Percentiles rank a stretch among this genome's conserved stretches.
Evolutionary conservation across 306 rosid genomes (phyloP).

Genomic region (Gastrolobium villosum): DNA sequence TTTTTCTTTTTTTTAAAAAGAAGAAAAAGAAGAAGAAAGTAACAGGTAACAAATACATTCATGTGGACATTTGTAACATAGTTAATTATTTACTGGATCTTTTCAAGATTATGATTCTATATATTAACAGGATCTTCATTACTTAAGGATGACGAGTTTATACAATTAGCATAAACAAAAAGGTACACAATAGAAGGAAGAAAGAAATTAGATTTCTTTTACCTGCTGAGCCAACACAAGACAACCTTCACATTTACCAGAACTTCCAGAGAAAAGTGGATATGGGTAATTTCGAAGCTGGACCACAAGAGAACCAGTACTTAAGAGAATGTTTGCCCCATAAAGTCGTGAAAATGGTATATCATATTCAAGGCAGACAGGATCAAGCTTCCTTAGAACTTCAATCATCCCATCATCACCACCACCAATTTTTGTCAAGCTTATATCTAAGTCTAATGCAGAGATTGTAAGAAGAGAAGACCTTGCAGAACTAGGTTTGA

Average conservation of each 20-base stretch:
- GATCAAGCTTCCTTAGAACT: slow-evolving; percentile 78
- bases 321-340: slow-evolving; percentile 82
- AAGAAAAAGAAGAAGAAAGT: neutral
- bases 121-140: slow-evolving; percentile 9
- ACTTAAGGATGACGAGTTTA: neutral
- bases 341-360: slow-evolving; percentile 89
- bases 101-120: slow-evolving; percentile 6
- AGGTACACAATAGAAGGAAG: slow-evolving; percentile 34
- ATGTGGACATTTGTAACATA: neutral
- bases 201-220: slow-evolving; percentile 43
- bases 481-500: slow-evolving; percentile 79
- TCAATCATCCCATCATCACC: slow-evolving; percentile 94
- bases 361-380: slow-evolving; percentile 68
- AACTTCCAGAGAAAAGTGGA: slow-evolving; percentile 83
- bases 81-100: slow-evolving; percentile 7
- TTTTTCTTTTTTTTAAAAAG: neutral
- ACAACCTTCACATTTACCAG: slow-evolving; percentile 84
- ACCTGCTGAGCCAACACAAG: slow-evolving; percentile 98
- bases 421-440: slow-evolving; percentile 81
- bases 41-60: slow-evolving; percentile 22
- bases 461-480: slow-evolving; percentile 73
- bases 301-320: slow-evolving; percentile 66
- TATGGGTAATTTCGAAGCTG: slow-evolving; percentile 76
- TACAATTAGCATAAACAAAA: slow-evolving; percentile 32
- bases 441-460: slow-evolving; percentile 73